A percentile compares a stretch with the other conserved stretches of the same genome.
phyloP scores from a whole-genome alignment of 148 eudicot genomes.

The Salicornia ramosissima region DNA sequence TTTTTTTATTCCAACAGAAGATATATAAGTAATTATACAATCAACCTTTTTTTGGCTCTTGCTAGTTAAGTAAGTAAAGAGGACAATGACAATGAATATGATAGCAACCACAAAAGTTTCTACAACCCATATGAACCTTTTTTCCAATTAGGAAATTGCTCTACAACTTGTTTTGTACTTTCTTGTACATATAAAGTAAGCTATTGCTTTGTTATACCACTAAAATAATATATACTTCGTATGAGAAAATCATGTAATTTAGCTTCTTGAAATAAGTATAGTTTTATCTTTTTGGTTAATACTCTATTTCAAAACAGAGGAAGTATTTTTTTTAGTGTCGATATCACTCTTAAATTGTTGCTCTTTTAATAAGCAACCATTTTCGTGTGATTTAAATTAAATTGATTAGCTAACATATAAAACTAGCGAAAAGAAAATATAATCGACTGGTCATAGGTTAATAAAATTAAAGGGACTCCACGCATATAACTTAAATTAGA shows the following conservation, averaged over 20 bases:
- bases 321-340: too few species aligned
- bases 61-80: conserved; percentile 25
- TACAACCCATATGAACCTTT: conserved; percentile 8
- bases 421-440: too few species aligned
- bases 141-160: conserved; percentile 9
- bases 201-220: not conserved
- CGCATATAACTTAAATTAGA: too few species aligned
- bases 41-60: conserved; percentile 18
- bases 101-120: conserved; percentile 20
- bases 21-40: conserved; percentile 8
- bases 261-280: too few species aligned
- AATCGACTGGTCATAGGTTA: too few species aligned
- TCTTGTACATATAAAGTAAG: not conserved
- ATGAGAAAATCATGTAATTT: not conserved
- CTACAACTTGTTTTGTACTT: not conserved
- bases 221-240: too few species aligned
- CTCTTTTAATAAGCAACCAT: not conserved
- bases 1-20: conserved; percentile 17
- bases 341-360: too few species aligned
- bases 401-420: not conserved
- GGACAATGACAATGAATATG: conserved; percentile 25
- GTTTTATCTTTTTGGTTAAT: not conserved
- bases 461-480: too few species aligned
- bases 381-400: not conserved
- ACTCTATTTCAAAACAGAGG: too few species aligned